Evolutionary conservation across 2,329 filamentous ascomycete species (phyloP), one percentile per base, ranked within the genome.

Genomic region (Didymella arachidicola): DNA sequence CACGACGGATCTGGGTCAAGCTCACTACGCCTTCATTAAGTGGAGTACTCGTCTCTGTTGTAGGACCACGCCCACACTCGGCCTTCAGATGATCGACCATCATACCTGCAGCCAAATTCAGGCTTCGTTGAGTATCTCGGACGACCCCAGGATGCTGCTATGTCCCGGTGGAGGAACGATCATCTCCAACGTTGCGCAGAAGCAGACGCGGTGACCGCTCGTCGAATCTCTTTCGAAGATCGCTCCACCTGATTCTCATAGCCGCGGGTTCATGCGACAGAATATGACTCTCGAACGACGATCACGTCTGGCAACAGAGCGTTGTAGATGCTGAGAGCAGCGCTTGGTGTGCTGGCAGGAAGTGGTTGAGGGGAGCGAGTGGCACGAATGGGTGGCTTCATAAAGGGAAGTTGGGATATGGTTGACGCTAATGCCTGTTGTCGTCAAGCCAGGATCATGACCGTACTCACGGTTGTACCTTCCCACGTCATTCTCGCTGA

Each of bases 381-480:
- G 25, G 19, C 4, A 43, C 6, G 41, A 27, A 26, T 27, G 30
- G 22, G 42, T 39, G 50, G 26, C 30, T 38, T 30, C 22, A 45
- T 39, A 25, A 7, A 47, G 6, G 34, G 51, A 41, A 26, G 51
- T 53, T 26, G 41, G 34, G 43, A 39, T 53, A 53, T 34, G 18
- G 51, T 53, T 46, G 51, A 47, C 51, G 51, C 51, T 53, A 53
- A 53, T 53, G 51, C 51, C 18, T 41, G 25, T 30, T 41, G 43
- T 45, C 45, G 43, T 45, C 45, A 43, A 47, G 30, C 34, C 51
- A 41, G 51, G 41, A 50, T 36, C 19, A 42, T 12, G 27, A 51
- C 14, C 38, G 48, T 36, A 32, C 25, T 19, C n/a, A 43, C 38
- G 43, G 43, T 36, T 53, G 30, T 29, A 30, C 49, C 39, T 45